These are phyloP conservation scores for Exophiala dermatitidis DNA, from an alignment of 2,329 filamentous ascomycete species.

Conservation along the genomic window DNA sequence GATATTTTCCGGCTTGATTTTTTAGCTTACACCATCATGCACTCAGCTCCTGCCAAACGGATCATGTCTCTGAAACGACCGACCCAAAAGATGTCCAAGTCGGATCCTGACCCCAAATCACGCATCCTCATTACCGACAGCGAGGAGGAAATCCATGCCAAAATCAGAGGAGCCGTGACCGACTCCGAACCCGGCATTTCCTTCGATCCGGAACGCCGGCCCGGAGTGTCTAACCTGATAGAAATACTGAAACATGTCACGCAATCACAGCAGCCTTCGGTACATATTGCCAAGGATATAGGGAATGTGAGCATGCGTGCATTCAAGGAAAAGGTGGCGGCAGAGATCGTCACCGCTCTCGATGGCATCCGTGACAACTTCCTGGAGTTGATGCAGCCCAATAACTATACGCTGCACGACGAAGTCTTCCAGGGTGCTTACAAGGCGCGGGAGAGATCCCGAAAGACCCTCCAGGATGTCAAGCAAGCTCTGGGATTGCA, in stretches of 20 bases:
- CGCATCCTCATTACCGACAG: constrained; percentile 76
- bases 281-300: constrained; percentile 44
- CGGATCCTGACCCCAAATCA: constrained; percentile 61
- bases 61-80: constrained; percentile 86
- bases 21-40: constrained; percentile 9
- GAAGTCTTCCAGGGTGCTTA: constrained; percentile 12
- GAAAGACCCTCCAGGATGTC: constrained; percentile 13
- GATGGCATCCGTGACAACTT: constrained; percentile 20
- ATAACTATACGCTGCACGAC: constrained; percentile 8
- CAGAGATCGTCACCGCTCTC: constrained; percentile 50
- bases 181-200: constrained; percentile 62
- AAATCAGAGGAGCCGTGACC: constrained; percentile 68
- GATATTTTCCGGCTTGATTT: neutral
- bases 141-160: constrained; percentile 55
- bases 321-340: constrained; percentile 59
- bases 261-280: constrained; percentile 32
- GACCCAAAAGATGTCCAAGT: constrained; percentile 85
- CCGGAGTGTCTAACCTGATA: constrained; percentile 81
- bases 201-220: constrained; percentile 63
- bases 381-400: constrained; percentile 14
- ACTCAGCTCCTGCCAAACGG: constrained; percentile 64
- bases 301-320: constrained; percentile 44
- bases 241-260: constrained; percentile 70
- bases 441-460: constrained; percentile 15
- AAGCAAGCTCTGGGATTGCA: constrained; percentile 11